Conservation (phyloP, 2,329 filamentous ascomycete species). For the Microdochium trichocladiopsis region DNA sequence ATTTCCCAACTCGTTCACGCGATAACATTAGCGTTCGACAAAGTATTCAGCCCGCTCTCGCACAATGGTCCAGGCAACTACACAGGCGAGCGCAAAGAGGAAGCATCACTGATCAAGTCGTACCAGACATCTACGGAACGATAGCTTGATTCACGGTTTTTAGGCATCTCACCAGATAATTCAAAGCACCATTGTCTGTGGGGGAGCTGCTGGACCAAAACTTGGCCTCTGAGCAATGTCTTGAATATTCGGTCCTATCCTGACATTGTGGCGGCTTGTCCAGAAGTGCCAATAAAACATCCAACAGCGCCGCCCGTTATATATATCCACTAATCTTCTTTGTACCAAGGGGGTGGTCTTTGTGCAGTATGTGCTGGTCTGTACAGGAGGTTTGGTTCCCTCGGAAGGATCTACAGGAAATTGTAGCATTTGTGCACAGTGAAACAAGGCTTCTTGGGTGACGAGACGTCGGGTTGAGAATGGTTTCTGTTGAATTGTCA, state of each 20-base stretch:
- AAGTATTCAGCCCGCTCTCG: too few relatives aligned
- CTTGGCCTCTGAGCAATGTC: slow-evolving; percentile 15
- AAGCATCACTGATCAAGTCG: too few relatives aligned
- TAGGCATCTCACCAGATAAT: background rate
- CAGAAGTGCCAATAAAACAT: slow-evolving; percentile 22
- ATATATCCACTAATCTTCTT: background rate
- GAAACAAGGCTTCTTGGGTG: slow-evolving; percentile 14
- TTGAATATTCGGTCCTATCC: slow-evolving; percentile 5
- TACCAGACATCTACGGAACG: too few relatives aligned
- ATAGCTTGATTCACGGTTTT: too few relatives aligned
- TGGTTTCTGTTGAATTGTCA: slow-evolving; percentile 3
- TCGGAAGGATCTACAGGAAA: background rate
- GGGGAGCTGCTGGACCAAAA: slow-evolving; percentile 18
- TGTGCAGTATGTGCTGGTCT: background rate
- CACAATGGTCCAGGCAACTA: too few relatives aligned
- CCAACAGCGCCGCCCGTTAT: slow-evolving; percentile 6
- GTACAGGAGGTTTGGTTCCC: background rate
- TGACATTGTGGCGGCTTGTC: slow-evolving; percentile 10
- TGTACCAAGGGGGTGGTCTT: background rate
- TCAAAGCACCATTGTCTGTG: background rate
- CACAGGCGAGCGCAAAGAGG: too few relatives aligned
- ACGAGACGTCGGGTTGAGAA: slow-evolving; percentile 9
- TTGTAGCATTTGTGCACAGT: background rate
- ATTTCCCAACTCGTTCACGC: too few relatives aligned
- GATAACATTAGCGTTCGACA: too few relatives aligned